Conservation (phyloP, 805 yeast species). For the Starmerella stigmatis region DNA sequence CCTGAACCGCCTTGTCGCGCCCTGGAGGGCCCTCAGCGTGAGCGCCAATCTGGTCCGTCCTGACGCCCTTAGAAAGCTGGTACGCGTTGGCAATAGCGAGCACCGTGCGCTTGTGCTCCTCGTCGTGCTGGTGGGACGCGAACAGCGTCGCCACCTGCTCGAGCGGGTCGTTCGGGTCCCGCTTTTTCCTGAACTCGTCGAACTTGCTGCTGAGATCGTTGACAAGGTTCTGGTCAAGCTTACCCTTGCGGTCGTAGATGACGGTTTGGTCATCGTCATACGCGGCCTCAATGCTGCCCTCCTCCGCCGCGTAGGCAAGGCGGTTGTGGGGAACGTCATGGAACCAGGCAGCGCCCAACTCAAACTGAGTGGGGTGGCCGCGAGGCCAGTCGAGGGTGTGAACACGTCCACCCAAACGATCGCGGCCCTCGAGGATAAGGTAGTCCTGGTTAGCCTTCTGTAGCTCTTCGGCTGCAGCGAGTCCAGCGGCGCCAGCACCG, state of each 20-base stretch:
- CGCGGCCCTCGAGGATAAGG: conserved; percentile 28
- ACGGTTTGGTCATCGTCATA: conserved; percentile 23
- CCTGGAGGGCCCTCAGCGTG: conserved; percentile 17
- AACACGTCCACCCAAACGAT: conserved; percentile 29
- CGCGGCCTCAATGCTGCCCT: conserved; percentile 13
- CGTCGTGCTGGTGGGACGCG: conserved; percentile 4
- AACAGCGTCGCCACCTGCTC: conserved; percentile 17
- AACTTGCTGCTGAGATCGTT: conserved; percentile 11
- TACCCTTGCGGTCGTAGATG: conserved; percentile 18
- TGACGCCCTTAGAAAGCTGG: conserved; percentile 15
- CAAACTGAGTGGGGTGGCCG: conserved; percentile 17
- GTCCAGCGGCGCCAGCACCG: conserved; percentile 32
- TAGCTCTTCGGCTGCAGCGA: conserved; percentile 28
- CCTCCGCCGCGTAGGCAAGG: conserved; percentile 20
- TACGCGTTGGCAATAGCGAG: conserved; percentile 13
- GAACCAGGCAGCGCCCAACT: conserved; percentile 27
- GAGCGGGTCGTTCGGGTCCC: conserved; percentile 13
- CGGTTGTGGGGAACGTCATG: conserved; percentile 24
- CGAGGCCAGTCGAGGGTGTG: conserved; percentile 17
- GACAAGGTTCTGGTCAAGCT: conserved; percentile 15
- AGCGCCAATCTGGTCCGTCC: conserved; percentile 11
- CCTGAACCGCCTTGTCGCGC: conserved; percentile 25
- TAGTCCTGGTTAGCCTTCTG: conserved; percentile 21
- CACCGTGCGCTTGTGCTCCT: conserved; percentile 14
- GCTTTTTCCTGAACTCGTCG: conserved; percentile 17